Percentiles rank a stretch among this genome's conserved stretches.
These are phyloP conservation scores for Speleostelium caveatum DNA, from an alignment of 78 protist genomes.

Conservation along the genomic window DNA sequence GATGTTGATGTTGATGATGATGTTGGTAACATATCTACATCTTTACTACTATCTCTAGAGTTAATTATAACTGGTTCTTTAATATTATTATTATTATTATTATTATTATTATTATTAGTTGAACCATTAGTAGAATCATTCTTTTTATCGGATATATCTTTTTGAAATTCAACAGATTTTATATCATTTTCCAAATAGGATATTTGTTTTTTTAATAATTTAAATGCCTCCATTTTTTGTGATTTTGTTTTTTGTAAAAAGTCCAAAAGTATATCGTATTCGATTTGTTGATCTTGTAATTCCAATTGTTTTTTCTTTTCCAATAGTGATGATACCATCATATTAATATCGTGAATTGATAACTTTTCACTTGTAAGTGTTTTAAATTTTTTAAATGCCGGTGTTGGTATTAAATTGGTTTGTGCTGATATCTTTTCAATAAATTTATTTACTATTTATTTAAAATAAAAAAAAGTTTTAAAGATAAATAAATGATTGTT, in stretches of 20 bases:
- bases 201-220: conserved; percentile 47
- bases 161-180: conserved; percentile 33
- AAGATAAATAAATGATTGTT: too few relatives aligned
- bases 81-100: neutral
- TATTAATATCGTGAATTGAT: conserved; percentile 54
- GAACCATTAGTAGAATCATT: neutral
- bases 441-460: conserved; percentile 31
- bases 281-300: conserved; percentile 68
- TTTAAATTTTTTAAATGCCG: conserved; percentile 59
- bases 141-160: conserved; percentile 3
- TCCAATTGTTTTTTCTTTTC: conserved; percentile 64
- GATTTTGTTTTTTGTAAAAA: conserved; percentile 46
- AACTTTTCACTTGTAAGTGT: conserved; percentile 20
- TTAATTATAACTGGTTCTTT: neutral
- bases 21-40: neutral
- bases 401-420: conserved; percentile 26
- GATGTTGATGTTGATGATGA: neutral
- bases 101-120: neutral
- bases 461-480: neutral
- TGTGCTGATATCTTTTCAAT: conserved; percentile 45
- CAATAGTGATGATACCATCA: conserved; percentile 53
- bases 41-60: neutral
- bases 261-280: conserved; percentile 59
- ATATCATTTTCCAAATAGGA: conserved; percentile 57
- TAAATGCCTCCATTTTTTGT: conserved; percentile 72